phyloP scores from a whole-genome alignment of 805 yeast genomes.

The Metschnikowia similis region DNA sequence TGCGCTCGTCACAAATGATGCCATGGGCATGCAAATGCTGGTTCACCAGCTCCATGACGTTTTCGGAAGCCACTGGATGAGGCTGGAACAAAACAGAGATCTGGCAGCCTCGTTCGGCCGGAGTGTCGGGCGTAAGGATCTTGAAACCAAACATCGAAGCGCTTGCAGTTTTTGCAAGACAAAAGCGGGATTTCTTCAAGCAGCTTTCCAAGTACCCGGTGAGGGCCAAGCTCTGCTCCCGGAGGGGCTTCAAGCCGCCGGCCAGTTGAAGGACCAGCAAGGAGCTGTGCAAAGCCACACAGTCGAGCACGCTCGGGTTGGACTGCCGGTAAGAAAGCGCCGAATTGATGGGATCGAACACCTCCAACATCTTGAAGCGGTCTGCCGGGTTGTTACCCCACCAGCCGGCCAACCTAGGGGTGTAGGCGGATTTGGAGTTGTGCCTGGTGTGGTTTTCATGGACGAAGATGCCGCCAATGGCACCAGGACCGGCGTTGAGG shows the following conservation, averaged over 20 bases:
- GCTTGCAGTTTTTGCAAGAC: constrained; percentile 25
- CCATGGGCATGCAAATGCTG: constrained; percentile 50
- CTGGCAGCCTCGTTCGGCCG: constrained; percentile 70
- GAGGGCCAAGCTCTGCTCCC: constrained; percentile 52
- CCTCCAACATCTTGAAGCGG: constrained; percentile 75
- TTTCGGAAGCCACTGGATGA: constrained; percentile 23
- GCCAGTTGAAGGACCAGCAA: constrained; percentile 53
- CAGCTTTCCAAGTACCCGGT: constrained; percentile 53
- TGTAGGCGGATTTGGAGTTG: constrained; percentile 27
- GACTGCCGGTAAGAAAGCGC: constrained; percentile 89
- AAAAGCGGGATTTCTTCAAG: constrained; percentile 46
- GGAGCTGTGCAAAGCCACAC: constrained; percentile 66
- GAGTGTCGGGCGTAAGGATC: constrained; percentile 68
- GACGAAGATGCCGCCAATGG: constrained; percentile 80
- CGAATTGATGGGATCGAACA: constrained; percentile 75
- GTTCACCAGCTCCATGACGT: constrained; percentile 61
- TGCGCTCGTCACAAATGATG: constrained; percentile 80
- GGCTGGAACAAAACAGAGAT: constrained; percentile 62
- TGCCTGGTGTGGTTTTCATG: constrained; percentile 47
- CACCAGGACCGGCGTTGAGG: constrained; percentile 91
- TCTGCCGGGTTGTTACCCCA: constrained; percentile 80
- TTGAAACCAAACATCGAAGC: constrained; percentile 43
- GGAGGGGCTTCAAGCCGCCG: constrained; percentile 61
- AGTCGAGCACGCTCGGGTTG: constrained; percentile 84
- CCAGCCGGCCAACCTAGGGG: constrained; percentile 90